These are phyloP conservation scores for Firmiana major DNA, from an alignment of 345 rosid species.

Conservation along the genomic window DNA sequence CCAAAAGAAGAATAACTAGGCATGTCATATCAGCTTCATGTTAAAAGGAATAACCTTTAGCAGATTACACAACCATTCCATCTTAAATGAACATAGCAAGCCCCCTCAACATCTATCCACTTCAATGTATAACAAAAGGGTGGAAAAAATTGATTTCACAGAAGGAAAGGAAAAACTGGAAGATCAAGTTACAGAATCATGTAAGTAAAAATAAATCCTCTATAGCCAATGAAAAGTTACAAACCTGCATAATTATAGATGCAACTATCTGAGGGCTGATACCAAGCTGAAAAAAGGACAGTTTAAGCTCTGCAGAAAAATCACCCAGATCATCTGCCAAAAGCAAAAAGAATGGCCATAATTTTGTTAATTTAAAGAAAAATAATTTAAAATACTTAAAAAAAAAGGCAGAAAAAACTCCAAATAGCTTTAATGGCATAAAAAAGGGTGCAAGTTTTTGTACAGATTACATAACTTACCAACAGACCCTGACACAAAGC, in stretches of 20 bases:
- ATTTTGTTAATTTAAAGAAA: too few relatives aligned
- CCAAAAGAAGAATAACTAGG: neutral
- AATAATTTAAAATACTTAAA: neutral
- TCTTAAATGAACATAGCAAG: too few relatives aligned
- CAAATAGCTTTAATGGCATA: neutral
- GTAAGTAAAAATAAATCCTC: neutral
- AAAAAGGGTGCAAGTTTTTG: neutral
- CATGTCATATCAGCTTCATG: neutral
- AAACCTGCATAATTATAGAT: slow-evolving; percentile 89
- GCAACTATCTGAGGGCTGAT: slow-evolving; percentile 89
- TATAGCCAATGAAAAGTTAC: slow-evolving; percentile 13
- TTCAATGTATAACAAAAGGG: too few relatives aligned
- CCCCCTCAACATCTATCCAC: too few relatives aligned
- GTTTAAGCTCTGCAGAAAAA: slow-evolving; percentile 70
- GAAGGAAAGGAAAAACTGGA: neutral
- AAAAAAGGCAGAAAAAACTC: slow-evolving; percentile 2
- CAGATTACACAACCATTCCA: neutral
- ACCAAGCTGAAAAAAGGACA: slow-evolving; percentile 94
- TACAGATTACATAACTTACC: slow-evolving; percentile 44
- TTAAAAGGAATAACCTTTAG: neutral
- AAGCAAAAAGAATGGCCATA: neutral
- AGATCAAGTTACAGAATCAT: neutral
- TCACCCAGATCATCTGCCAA: slow-evolving; percentile 84
- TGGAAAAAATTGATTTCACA: neutral
- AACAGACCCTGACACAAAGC: slow-evolving; percentile 82